Base-by-base conservation (phyloP, 2,329 filamentous ascomycete species). In the Chaetomiaceae sp. region DNA sequence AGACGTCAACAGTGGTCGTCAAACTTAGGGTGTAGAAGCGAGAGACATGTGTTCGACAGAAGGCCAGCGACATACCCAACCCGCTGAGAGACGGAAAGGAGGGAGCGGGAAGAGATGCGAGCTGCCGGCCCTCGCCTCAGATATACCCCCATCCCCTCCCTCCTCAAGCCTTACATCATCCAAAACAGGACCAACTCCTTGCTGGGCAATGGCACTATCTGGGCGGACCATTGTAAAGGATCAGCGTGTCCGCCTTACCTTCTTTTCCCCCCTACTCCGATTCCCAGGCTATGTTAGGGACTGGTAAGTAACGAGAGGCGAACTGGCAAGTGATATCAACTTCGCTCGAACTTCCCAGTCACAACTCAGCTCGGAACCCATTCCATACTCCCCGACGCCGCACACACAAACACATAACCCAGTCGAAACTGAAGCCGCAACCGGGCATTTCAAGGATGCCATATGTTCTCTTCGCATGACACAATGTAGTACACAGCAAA, bases 181-280 rank as follows among this genome's bases (percentile, higher is more conserved):
- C 25, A 27, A 27, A 5, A 47, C 43, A 33, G 13, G n/a, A 10
- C n/a, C n/a, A 30, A 32, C 27, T 9, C 5, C 21, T n/a, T 38
- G 21, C 27, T 21, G 52, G 52, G 52, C 52, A 54, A 50, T 29
- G 10, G n/a, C 11, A 33, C 5, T n/a, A 14, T 14, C 36, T 27
- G 32, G 47, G 52, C 36, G 42, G 25, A 32, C 47, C 52, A 54
- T n/a, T 9, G 21, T 30, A 36, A 32, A 25, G n/a, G 41, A 51
- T 51, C 47, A 38, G 29, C 42, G 18, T 7, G 34, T 51, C 41
- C 46, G 51, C 51, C 51, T 48, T 21, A 37, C 29, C 34, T 23
- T 9, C 4, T 14, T 33, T 14, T 25, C 30, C 25, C 13, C 20
- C n/a, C 11, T 18, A 5, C 14, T 36, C 42, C n/a, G 27, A 40